Conservation (phyloP, 2,329 filamentous ascomycete genomes). For the Davidsoniella neocaledoniae region DNA sequence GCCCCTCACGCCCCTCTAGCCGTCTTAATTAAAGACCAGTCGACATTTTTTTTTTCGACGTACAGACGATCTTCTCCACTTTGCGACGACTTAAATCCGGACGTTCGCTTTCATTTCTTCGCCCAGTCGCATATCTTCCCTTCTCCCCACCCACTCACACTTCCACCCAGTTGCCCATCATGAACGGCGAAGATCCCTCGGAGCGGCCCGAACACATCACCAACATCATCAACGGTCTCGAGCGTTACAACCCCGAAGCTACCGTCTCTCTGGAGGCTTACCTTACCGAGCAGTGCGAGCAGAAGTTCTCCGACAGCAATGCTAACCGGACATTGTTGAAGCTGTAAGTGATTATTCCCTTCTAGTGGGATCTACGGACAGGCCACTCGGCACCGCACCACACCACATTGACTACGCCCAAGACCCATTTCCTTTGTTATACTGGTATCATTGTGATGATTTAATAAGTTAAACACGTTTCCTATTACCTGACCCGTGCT, state of each 20-base stretch:
- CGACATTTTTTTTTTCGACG: no score
- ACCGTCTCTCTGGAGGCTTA: constrained; percentile 89
- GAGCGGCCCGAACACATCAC: constrained; percentile 87
- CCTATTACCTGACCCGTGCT: constrained; percentile 13
- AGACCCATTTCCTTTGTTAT: background rate
- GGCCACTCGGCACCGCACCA: no score
- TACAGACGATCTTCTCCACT: constrained; percentile 3
- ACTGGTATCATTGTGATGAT: constrained; percentile 47
- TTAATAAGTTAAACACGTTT: constrained; percentile 15
- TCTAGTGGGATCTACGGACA: no score
- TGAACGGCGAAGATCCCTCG: constrained; percentile 70
- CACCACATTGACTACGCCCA: constrained; percentile 7
- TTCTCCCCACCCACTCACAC: constrained; percentile 7
- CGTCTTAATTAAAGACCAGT: no score
- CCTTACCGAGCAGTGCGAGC: constrained; percentile 85
- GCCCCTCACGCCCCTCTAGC: constrained; percentile 15
- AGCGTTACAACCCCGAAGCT: constrained; percentile 97
- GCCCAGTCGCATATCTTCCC: constrained; percentile 13
- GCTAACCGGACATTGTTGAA: constrained; percentile 92
- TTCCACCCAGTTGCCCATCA: constrained; percentile 23
- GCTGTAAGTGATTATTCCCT: constrained; percentile 54
- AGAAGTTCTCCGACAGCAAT: constrained; percentile 87
- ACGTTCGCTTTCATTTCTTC: constrained; percentile 13
- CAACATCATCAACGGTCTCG: constrained; percentile 86
- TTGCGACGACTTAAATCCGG: constrained; percentile 18